phyloP scores from a whole-genome alignment of 768 basidiomycete species.

The Astraeus odoratus region DNA sequence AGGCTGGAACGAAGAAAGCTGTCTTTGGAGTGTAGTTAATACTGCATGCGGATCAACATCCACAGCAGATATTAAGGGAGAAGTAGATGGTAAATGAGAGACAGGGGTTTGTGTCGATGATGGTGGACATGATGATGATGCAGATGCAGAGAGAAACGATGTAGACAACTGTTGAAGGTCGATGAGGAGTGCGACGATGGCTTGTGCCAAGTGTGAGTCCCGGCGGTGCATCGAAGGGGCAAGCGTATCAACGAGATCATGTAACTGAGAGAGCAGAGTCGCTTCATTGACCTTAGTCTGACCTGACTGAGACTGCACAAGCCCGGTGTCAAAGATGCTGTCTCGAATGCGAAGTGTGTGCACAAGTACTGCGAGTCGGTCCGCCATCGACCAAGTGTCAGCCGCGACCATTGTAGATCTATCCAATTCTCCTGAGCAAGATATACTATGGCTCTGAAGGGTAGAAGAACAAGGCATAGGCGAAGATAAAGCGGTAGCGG shows the following conservation, averaged over 20 bases:
- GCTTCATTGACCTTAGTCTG: constrained; percentile 43
- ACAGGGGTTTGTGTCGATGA: not conserved
- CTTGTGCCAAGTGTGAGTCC: constrained; percentile 59
- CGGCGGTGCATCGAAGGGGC: constrained; percentile 35
- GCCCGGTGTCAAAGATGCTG: constrained; percentile 2
- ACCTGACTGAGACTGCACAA: constrained; percentile 5
- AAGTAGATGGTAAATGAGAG: constrained; percentile 2
- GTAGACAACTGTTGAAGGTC: constrained; percentile 60
- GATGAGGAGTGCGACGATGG: constrained; percentile 62
- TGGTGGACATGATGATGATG: constrained; percentile 3
- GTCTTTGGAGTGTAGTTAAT: constrained; percentile 57
- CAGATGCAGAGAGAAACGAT: constrained; percentile 13
- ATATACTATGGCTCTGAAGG: constrained; percentile 51
- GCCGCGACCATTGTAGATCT: constrained; percentile 8
- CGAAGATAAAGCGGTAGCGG: constrained; percentile 15
- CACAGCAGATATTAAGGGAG: constrained; percentile 4
- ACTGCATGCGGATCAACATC: constrained; percentile 29
- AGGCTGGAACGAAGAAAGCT: constrained; percentile 60
- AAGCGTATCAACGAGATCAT: constrained; percentile 43
- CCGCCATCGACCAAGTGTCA: constrained; percentile 5
- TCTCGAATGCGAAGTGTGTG: constrained; percentile 12
- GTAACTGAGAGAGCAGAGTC: constrained; percentile 55
- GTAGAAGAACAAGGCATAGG: constrained; percentile 40
- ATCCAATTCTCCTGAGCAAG: too few species aligned
- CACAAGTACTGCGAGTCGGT: constrained; percentile 15